Evolutionary conservation across 345 rosid genomes (phyloP).

Genomic region (Triadica sebifera): DNA sequence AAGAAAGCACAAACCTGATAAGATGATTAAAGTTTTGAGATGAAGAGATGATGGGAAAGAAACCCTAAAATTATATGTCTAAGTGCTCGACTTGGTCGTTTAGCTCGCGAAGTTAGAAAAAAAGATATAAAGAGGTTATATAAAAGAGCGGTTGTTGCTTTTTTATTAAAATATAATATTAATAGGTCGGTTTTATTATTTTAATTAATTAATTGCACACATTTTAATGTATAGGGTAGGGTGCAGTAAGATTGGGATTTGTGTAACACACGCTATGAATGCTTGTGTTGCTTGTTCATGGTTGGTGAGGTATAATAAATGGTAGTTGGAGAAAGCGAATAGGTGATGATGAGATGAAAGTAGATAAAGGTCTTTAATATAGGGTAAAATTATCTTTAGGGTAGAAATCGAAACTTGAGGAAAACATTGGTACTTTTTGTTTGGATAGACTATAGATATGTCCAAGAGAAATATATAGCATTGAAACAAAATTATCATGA

Average conservation of each 20-base stretch:
- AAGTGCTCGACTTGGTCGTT: background rate
- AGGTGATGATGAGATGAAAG: too few relatives aligned
- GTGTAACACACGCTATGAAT: background rate
- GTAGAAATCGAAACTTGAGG: too few relatives aligned
- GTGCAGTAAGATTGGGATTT: background rate
- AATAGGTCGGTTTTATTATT: background rate
- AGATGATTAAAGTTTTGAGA: constrained; percentile 29
- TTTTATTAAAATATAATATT: background rate
- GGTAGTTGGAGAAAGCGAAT: too few relatives aligned
- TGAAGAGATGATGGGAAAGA: background rate
- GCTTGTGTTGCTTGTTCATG: too few relatives aligned
- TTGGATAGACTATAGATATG: too few relatives aligned
- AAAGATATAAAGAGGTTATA: background rate
- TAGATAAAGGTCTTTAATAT: too few relatives aligned
- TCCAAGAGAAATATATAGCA: too few relatives aligned
- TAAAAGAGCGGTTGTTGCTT: background rate
- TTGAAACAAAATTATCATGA: too few relatives aligned
- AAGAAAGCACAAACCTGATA: constrained; percentile 32
- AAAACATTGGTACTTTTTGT: too few relatives aligned
- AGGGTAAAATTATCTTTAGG: too few relatives aligned
- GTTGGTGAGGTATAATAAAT: too few relatives aligned
- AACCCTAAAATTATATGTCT: constrained; percentile 30
- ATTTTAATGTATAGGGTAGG: background rate
- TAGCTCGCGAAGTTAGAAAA: background rate
- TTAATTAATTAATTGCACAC: background rate